Base-by-base conservation (phyloP, 331 rosid genomes). In the Quercus lobata region DNA sequence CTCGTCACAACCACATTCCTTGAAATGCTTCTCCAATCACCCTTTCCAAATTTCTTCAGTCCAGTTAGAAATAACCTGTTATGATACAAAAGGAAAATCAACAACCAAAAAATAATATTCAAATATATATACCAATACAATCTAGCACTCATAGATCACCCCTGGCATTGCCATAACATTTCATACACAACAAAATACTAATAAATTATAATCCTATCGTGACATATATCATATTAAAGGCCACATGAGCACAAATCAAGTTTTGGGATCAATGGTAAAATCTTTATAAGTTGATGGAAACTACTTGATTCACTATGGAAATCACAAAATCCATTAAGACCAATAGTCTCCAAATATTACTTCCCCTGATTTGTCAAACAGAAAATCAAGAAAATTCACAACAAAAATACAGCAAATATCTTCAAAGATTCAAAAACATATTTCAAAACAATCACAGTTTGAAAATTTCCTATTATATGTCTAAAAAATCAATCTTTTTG, bases 11-110 rank as follows among this genome's bases (percentile, higher is more conserved):
- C 98, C 7, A 88, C 89, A 57, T 94, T 92, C 76, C 98, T 91
- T 22, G 98, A 94, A 32, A 94, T 94, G 84, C 98, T 94, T 81
- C 98, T 92, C 98, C 98, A 94, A 79, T 94, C 98, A 29, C 98
- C 98, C 85, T 87, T 94, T 0, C 98, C 98, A 55, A 75, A 92
- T 77, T 80, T 80, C 11, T 69, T 68, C 0, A 92, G 86, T 80
- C 97, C 98, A 49, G 84, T 46, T 0, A 94, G 91, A 74, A 94
- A 94, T 52, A 88, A n/a, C 86, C 98, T 94, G 88, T 63, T 5
- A 57, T 53, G 1, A 25, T 7, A 29, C 16, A 7, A 44, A 30
- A 2, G 5, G 2, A 2, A 16, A 53, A 73, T 83, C 81, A 77
- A 55, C 25, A 6, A 46, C 56, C 79, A 55, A 2, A 56, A 52